Conservation (phyloP, 768 basidiomycete species). For the Phylloporus scabripes region DNA sequence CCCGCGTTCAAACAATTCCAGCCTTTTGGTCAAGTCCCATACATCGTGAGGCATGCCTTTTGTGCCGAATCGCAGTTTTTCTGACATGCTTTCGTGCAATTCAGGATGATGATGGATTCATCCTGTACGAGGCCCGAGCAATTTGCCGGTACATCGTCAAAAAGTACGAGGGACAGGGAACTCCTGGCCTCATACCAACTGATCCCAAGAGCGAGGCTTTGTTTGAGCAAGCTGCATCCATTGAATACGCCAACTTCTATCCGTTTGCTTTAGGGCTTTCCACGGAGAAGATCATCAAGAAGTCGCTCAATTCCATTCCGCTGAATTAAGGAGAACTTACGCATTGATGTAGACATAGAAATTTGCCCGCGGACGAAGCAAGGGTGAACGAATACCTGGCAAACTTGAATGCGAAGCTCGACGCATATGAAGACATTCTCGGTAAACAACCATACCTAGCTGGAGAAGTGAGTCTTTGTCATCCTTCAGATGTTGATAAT, state of each 20-base stretch:
- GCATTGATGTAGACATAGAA: conserved; percentile 3
- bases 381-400: conserved; percentile 19
- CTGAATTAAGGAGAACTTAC: conserved; percentile 1
- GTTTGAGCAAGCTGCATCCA: conserved; percentile 22
- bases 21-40: conserved; percentile 38
- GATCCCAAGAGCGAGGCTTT: conserved; percentile 11
- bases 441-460: conserved; percentile 49
- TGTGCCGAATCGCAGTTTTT: not conserved
- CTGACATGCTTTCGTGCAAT: not conserved
- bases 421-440: conserved; percentile 50
- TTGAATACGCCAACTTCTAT: conserved; percentile 42
- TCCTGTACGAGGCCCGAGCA: conserved; percentile 24
- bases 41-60: conserved; percentile 16
- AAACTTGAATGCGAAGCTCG: conserved; percentile 36
- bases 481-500: not conserved
- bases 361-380: conserved; percentile 16
- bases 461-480: conserved; percentile 41
- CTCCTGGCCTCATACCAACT: conserved; percentile 14
- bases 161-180: conserved; percentile 24
- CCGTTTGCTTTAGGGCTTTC: conserved; percentile 38
- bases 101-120: conserved; percentile 31
- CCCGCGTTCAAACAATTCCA: conserved; percentile 30
- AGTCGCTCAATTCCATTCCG: conserved; percentile 32
- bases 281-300: conserved; percentile 47
- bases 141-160: conserved; percentile 30